phyloP scores from a whole-genome alignment of 176 grass and related monocot genomes.

The Oryza glaberrima region DNA sequence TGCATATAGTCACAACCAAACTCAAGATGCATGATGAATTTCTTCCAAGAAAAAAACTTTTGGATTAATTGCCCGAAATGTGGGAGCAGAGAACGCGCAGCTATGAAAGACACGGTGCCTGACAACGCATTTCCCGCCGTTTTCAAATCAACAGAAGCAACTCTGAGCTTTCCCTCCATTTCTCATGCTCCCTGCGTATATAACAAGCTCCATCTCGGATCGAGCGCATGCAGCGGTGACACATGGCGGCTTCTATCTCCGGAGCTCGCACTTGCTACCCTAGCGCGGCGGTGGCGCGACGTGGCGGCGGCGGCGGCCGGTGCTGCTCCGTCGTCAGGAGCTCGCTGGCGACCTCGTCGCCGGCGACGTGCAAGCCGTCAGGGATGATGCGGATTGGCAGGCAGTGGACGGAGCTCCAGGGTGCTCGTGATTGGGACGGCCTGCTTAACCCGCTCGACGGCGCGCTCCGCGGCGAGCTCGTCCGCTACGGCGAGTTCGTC shows the following conservation, averaged over 20 bases:
- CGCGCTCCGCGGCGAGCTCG: slow-evolving; percentile 50
- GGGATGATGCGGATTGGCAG: slow-evolving; percentile 23
- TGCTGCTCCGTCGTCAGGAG: neutral
- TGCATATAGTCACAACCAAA: neutral
- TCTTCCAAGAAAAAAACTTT: neutral
- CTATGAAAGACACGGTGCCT: neutral
- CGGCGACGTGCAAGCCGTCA: neutral
- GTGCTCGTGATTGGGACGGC: slow-evolving; percentile 50
- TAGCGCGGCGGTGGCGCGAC: neutral
- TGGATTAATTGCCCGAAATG: slow-evolving; percentile 18
- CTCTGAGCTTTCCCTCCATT: neutral
- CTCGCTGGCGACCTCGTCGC: slow-evolving; percentile 11
- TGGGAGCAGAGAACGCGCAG: neutral
- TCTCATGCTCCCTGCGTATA: neutral
- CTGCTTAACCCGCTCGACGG: slow-evolving; percentile 56
- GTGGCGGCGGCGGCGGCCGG: neutral
- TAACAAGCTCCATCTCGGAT: neutral
- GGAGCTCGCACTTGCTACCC: slow-evolving; percentile 29
- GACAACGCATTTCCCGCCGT: slow-evolving; percentile 35
- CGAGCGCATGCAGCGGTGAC: neutral
- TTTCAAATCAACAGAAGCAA: slow-evolving; percentile 30
- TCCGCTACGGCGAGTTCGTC: slow-evolving; percentile 60
- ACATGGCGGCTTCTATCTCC: slow-evolving; percentile 40
- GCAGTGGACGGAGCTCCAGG: slow-evolving; percentile 59
- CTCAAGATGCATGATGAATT: neutral